Evolutionary conservation across 345 rosid genomes (phyloP).

Genomic region (Iberis pinnata): DNA sequence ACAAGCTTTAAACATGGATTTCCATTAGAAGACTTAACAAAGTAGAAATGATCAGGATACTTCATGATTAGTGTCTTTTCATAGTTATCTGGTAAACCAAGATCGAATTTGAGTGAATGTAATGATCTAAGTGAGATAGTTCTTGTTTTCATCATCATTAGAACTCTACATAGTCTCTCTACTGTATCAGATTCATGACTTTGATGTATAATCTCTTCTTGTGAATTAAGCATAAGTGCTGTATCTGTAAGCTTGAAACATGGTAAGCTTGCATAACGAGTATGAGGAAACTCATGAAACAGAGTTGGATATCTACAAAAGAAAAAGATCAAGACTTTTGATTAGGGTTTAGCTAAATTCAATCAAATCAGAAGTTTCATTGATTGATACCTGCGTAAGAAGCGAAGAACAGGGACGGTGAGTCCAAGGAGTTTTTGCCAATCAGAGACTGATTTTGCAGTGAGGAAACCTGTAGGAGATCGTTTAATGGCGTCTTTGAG

Average conservation of each 20-base stretch:
- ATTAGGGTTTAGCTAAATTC: too few relatives aligned
- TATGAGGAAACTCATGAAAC: slow-evolving; percentile 79
- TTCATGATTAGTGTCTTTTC: slow-evolving; percentile 56
- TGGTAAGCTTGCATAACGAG: slow-evolving; percentile 69
- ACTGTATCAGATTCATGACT: slow-evolving; percentile 55
- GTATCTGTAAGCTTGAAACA: slow-evolving; percentile 85
- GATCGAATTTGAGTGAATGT: slow-evolving; percentile 74
- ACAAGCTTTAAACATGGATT: slow-evolving; percentile 47
- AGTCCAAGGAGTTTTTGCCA: slow-evolving; percentile 96
- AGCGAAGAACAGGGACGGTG: slow-evolving; percentile 88
- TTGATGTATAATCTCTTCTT: slow-evolving; percentile 63
- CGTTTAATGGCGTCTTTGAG: slow-evolving; percentile 91
- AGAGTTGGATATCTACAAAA: slow-evolving; percentile 78
- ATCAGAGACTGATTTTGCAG: slow-evolving; percentile 75
- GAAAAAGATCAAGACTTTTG: too few relatives aligned
- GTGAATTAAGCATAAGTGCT: slow-evolving; percentile 68
- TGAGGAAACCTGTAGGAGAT: slow-evolving; percentile 77
- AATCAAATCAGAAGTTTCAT: too few relatives aligned
- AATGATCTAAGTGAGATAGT: slow-evolving; percentile 59
- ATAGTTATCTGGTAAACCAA: slow-evolving; percentile 75
- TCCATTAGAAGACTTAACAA: slow-evolving; percentile 55
- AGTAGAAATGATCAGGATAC: slow-evolving; percentile 54
- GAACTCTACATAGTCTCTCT: slow-evolving; percentile 71
- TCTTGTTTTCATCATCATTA: slow-evolving; percentile 83
- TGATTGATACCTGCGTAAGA: slow-evolving; percentile 59